Percentiles rank a stretch among this genome's conserved stretches.
Evolutionary conservation across 371 early-diverging fungal species (phyloP).

Genomic region (Mucor piriformis): DNA sequence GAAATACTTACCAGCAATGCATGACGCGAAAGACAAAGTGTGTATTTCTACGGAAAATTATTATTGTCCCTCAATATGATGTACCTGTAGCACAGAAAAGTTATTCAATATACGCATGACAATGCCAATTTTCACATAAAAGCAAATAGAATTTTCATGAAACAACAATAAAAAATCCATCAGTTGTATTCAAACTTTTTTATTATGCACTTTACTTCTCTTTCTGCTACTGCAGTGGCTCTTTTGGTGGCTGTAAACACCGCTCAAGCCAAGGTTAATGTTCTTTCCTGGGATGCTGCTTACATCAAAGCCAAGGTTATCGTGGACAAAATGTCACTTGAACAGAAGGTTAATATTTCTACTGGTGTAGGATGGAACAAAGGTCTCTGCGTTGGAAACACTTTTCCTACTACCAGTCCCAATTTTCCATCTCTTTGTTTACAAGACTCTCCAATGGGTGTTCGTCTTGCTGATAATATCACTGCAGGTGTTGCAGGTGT

Average conservation of each 20-base stretch:
- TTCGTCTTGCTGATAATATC: constrained; percentile 45
- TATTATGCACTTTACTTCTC: constrained; percentile 20
- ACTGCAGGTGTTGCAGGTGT: constrained; percentile 56
- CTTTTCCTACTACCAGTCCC: constrained; percentile 19
- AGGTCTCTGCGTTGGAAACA: constrained; percentile 57
- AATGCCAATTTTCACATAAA: too few relatives aligned
- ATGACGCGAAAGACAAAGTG: too few relatives aligned
- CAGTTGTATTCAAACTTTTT: not conserved
- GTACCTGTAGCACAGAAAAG: too few relatives aligned
- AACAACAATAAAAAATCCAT: too few relatives aligned
- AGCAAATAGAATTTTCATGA: too few relatives aligned
- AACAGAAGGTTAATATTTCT: constrained; percentile 43
- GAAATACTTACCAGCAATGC: too few relatives aligned
- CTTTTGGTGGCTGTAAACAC: not conserved
- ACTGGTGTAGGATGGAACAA: constrained; percentile 53
- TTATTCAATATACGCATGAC: too few relatives aligned
- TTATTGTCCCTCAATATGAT: too few relatives aligned
- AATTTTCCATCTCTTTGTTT: constrained; percentile 60
- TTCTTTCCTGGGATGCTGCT: constrained; percentile 40
- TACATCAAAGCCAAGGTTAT: constrained; percentile 35
- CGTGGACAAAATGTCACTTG: constrained; percentile 37
- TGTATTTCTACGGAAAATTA: too few relatives aligned
- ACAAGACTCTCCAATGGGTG: constrained; percentile 58
- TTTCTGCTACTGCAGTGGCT: constrained; percentile 19
- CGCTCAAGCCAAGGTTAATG: constrained; percentile 8